Percentiles rank a stretch among this genome's conserved stretches.
Conservation (phyloP, 2,329 filamentous ascomycete genomes). For the Pseudohalonectria lignicola region DNA sequence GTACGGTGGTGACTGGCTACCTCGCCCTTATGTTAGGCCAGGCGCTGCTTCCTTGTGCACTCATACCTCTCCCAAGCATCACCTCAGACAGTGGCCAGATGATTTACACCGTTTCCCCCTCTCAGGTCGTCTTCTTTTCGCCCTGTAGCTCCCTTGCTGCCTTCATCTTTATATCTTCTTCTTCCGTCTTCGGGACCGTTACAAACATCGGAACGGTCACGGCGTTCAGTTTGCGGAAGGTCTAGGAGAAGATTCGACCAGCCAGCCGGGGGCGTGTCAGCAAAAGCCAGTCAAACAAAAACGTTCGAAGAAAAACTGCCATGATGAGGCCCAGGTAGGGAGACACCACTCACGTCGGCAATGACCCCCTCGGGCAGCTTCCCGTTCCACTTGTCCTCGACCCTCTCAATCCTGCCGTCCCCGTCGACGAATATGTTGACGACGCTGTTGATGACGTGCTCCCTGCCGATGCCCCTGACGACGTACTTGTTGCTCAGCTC, state of each 20-base stretch:
- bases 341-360: constrained; percentile 22
- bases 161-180: constrained; percentile 21
- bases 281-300: no score
- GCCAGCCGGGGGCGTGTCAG: no score
- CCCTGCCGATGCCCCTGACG: constrained; percentile 19
- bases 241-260: no score
- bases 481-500: constrained; percentile 27
- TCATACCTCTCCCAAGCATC: no score
- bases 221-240: constrained; percentile 23
- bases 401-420: constrained; percentile 20
- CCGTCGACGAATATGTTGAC: constrained; percentile 17
- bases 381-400: constrained; percentile 25
- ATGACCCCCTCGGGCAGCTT: constrained; percentile 21
- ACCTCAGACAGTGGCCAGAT: no score
- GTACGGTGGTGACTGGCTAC: no score
- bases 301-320: no score
- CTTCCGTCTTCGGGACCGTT: constrained; percentile 21
- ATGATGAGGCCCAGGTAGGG: no score
- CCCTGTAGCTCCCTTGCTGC: constrained; percentile 18
- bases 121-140: no score
- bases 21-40: no score
- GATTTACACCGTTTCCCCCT: no score
- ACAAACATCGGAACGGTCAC: constrained; percentile 20
- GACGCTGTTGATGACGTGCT: constrained; percentile 18
- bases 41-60: no score